Evolutionary conservation across 2,329 filamentous ascomycete genomes (phyloP).

Genomic region (Cadophora malorum): DNA sequence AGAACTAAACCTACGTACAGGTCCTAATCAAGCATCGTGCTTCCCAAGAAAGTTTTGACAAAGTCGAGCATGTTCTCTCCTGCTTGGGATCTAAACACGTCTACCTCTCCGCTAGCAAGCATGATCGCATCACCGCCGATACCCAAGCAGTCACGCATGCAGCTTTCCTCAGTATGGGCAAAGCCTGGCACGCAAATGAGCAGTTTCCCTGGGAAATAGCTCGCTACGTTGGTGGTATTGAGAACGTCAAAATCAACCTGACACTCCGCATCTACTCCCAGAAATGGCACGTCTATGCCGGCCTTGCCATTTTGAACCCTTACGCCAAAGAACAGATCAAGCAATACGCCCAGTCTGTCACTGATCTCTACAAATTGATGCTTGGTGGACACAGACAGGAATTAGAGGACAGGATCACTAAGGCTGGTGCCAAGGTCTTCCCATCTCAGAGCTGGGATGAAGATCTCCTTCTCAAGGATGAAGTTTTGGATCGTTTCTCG

Average conservation of each 20-base stretch:
- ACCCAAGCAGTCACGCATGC: constrained; percentile 98
- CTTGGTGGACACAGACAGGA: constrained; percentile 81
- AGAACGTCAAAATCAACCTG: constrained; percentile 99
- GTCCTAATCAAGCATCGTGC: constrained; percentile 91
- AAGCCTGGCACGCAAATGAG: constrained; percentile 92
- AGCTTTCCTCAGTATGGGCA: constrained; percentile 96
- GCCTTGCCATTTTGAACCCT: constrained; percentile 94
- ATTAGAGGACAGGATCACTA: constrained; percentile 75
- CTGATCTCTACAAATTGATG: constrained; percentile 97
- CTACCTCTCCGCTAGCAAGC: constrained; percentile 82
- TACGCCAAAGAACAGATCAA: constrained; percentile 90
- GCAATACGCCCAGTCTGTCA: constrained; percentile 91
- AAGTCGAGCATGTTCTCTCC: constrained; percentile 81
- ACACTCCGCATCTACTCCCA: constrained; percentile 97
- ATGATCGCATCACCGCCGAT: constrained; percentile 97
- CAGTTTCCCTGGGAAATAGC: constrained; percentile 97
- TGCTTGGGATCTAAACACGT: constrained; percentile 89
- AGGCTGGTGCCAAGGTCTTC: constrained; percentile 78
- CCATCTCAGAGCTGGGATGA: constrained; percentile 60
- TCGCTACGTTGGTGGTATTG: constrained; percentile 96
- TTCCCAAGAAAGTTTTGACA: constrained; percentile 73
- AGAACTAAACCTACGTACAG: constrained; percentile 45
- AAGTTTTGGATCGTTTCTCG: constrained; percentile 87
- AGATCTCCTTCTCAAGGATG: constrained; percentile 74
- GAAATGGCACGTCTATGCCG: constrained; percentile 99